A percentile compares a stretch with the other conserved stretches of the same genome.
Conservation (phyloP, 1,139 yeast species). For the Candida pseudocylindracea region DNA sequence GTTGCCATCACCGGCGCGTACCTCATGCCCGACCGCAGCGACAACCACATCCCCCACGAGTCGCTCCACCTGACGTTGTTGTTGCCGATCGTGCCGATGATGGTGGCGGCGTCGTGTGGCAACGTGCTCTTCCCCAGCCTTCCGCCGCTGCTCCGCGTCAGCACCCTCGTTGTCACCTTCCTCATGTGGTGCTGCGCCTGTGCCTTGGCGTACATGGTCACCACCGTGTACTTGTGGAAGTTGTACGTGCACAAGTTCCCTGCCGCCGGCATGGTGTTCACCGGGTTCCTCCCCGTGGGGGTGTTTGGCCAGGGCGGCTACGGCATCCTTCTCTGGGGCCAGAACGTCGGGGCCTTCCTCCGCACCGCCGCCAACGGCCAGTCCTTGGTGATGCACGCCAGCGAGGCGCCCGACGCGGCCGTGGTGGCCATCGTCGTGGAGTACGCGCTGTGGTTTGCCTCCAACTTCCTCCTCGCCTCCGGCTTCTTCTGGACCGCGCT, state of each 20-base stretch:
- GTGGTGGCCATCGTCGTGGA: slow-evolving; percentile 1
- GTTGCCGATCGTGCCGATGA: slow-evolving; percentile 54
- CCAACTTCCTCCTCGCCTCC: slow-evolving; percentile 21
- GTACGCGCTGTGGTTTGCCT: slow-evolving; percentile 1
- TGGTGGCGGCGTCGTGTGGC: slow-evolving; percentile 54
- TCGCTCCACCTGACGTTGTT: slow-evolving; percentile 23
- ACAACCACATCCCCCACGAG: slow-evolving; percentile 3
- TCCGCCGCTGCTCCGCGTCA: slow-evolving; percentile 19
- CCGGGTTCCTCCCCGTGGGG: slow-evolving; percentile 42
- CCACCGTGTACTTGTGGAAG: slow-evolving; percentile 32
- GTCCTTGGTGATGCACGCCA: slow-evolving; percentile 2
- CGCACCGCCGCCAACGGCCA: slow-evolving; percentile 1
- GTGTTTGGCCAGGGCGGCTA: slow-evolving; percentile 64
- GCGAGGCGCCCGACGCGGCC: slow-evolving; percentile 1
- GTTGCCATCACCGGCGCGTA: slow-evolving; percentile 15
- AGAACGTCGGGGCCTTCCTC: slow-evolving; percentile 8
- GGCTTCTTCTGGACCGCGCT: slow-evolving; percentile 45
- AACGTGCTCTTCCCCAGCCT: slow-evolving; percentile 22
- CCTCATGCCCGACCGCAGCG: slow-evolving; percentile 9
- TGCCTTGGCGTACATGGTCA: slow-evolving; percentile 29
- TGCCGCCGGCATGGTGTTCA: slow-evolving; percentile 16
- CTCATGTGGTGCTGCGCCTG: slow-evolving; percentile 53
- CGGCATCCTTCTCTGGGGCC: slow-evolving; percentile 38
- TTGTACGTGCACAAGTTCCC: slow-evolving; percentile 41
- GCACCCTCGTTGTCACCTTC: slow-evolving; percentile 30